Evolutionary conservation across 2,329 filamentous ascomycete species (phyloP).

Genomic region (Penicillium sp.): DNA sequence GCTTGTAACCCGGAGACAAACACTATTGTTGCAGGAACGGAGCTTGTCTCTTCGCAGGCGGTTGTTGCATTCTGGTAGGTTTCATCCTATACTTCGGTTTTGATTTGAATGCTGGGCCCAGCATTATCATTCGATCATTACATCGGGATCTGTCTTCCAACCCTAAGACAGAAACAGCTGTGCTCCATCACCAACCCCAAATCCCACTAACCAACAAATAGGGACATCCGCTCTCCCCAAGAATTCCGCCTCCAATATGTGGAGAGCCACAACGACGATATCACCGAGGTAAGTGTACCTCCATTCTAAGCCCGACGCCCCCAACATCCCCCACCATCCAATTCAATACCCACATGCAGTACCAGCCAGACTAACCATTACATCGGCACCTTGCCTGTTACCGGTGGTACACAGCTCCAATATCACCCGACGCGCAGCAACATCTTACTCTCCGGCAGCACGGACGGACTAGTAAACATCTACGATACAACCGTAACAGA

Average conservation of each 20-base stretch:
- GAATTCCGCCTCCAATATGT: conserved; percentile 41
- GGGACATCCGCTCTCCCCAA: conserved; percentile 46
- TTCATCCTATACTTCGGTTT: conserved; percentile 1
- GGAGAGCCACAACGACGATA: conserved; percentile 57
- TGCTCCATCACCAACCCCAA: background rate
- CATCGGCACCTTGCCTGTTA: conserved; percentile 1
- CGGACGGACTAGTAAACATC: conserved; percentile 62
- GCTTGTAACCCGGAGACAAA: conserved; percentile 49
- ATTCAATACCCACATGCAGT: background rate
- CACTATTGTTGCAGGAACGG: conserved; percentile 57
- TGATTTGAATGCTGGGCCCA: background rate
- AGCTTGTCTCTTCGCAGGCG: conserved; percentile 49
- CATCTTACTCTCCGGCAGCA: conserved; percentile 60
- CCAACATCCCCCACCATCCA: background rate
- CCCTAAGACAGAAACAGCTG: background rate
- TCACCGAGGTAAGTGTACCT: conserved; percentile 54
- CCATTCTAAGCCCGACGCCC: background rate
- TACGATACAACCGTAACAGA: conserved; percentile 58
- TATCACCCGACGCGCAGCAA: conserved; percentile 54
- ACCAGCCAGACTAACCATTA: conserved; percentile 13
- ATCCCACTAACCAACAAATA: conserved; percentile 32
- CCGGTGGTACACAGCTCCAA: conserved; percentile 41
- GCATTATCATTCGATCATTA: background rate
- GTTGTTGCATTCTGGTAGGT: conserved; percentile 47
- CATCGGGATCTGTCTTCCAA: background rate